Base-by-base conservation (phyloP, 306 rosid genomes). In the Sophora flavescens region DNA sequence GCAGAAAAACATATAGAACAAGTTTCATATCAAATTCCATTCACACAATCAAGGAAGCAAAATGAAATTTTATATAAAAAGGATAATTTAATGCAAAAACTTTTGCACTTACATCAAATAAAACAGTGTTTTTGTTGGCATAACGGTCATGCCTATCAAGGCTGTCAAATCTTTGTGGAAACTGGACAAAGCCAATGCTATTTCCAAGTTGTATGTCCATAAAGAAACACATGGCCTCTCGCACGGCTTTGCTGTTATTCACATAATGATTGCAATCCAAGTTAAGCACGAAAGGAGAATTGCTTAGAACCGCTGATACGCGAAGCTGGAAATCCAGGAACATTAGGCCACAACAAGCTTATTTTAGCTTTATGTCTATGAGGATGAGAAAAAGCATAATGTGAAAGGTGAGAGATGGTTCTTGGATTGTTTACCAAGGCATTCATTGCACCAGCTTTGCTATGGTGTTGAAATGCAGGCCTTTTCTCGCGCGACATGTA, bases 191-290 rank as follows among this genome's bases (percentile, higher is more conserved):
- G 73, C 90, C 92, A 60, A 94, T 88, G 79, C 75, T 84, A 80
- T 83, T 94, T 62, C 98, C 98, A 33, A 88, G 77, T 81, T 90
- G 97, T 35, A 96, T 91, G 64, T 94, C 98, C 97, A 90, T 89
- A 70, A 94, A 88, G 91, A 94, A 94, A 67, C 98, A 94, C 98
- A 94, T 94, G 70, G 96, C 96, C 72, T 94, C 97, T 78, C 96
- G 63, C 30, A 86, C 92, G 33, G 83, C 90, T 76, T 88, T 91
- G 88, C 98, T 90, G 84, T 92, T 92, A 84, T 94, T 94, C 32
- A 89, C 86, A 70, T 94, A 94, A 59, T 94, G 98, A 67, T 94
- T 96, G 78, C 98, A 94, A 72, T 94, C 98, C 96, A 94, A 88
- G 88, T 92, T 94, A 58, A 94, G 84, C 88, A 90, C 88, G 70